These are phyloP conservation scores for Escovopsis weberi DNA, from an alignment of 2,329 filamentous ascomycete species.

Conservation along the genomic window DNA sequence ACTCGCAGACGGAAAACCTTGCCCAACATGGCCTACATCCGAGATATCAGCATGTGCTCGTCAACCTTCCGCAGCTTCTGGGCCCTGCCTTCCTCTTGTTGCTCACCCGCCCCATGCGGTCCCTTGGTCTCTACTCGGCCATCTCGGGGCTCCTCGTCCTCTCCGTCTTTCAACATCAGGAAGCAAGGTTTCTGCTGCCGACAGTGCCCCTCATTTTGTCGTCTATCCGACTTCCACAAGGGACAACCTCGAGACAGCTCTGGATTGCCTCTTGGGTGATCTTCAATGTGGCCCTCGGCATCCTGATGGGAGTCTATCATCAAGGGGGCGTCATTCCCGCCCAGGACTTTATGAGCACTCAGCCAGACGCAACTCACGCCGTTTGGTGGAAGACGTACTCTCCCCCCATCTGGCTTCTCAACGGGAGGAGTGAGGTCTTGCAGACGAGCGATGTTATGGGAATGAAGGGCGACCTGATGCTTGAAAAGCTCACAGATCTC, in stretches of 20 bases:
- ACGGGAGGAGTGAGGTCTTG: slow-evolving; percentile 60
- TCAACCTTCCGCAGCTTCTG: slow-evolving; percentile 55
- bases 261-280: slow-evolving; percentile 51
- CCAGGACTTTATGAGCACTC: slow-evolving; percentile 59
- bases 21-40: slow-evolving; percentile 65
- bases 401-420: slow-evolving; percentile 66
- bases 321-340: slow-evolving; percentile 65
- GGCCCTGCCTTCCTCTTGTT: slow-evolving; percentile 53
- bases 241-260: slow-evolving; percentile 29
- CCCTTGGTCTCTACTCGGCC: slow-evolving; percentile 55
- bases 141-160: slow-evolving; percentile 56
- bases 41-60: slow-evolving; percentile 61
- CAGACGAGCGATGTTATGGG: slow-evolving; percentile 62
- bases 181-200: slow-evolving; percentile 64
- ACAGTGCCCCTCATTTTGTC: slow-evolving; percentile 64
- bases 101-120: slow-evolving; percentile 40
- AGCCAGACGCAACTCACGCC: slow-evolving; percentile 52
- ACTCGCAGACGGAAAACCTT: slow-evolving; percentile 54
- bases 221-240: slow-evolving; percentile 52
- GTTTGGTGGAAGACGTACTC: slow-evolving; percentile 83
- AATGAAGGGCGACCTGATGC: slow-evolving; percentile 43
- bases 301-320: slow-evolving; percentile 69
- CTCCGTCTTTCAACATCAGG: slow-evolving; percentile 65
- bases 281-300: slow-evolving; percentile 54
- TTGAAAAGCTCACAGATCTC: slow-evolving; percentile 41